Conservation (phyloP, 257 asterid species). For the Primulina tabacum region DNA sequence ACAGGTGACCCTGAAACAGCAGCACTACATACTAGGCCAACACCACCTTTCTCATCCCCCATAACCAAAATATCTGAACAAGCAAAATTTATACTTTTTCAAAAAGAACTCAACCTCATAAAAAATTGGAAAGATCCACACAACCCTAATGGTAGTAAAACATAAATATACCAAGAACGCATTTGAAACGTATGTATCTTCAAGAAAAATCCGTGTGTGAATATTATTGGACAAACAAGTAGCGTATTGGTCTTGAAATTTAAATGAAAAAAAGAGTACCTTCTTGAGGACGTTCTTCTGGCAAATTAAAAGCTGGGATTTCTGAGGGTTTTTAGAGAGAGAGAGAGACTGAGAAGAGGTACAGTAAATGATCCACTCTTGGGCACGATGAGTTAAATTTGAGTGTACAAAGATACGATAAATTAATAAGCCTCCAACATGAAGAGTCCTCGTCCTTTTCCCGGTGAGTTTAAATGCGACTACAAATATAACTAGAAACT, state of each 20-base stretch:
- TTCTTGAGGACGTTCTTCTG: constrained; percentile 25
- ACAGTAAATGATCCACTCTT: neutral
- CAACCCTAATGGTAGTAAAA: constrained; percentile 40
- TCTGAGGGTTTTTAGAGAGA: constrained; percentile 37
- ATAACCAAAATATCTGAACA: constrained; percentile 33
- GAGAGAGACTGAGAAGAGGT: neutral
- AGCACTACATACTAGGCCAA: constrained; percentile 41
- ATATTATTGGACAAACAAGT: constrained; percentile 8
- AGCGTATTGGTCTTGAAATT: constrained; percentile 10
- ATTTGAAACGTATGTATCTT: constrained; percentile 24
- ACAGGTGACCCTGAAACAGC: constrained; percentile 36
- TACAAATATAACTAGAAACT: too few species aligned
- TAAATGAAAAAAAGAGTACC: constrained; percentile 36
- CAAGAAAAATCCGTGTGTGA: constrained; percentile 6
- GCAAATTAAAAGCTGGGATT: constrained; percentile 36
- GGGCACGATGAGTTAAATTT: neutral
- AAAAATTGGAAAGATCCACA: constrained; percentile 22
- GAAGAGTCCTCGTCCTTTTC: too few species aligned
- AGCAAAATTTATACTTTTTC: constrained; percentile 34
- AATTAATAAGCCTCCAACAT: too few species aligned
- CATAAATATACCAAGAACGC: constrained; percentile 25
- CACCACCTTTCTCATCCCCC: constrained; percentile 63
- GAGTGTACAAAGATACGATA: neutral
- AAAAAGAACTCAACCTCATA: constrained; percentile 20
- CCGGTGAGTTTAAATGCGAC: too few species aligned